Conservation (phyloP, 352 stramenopile species). For the Pseudoperonospora humuli region DNA sequence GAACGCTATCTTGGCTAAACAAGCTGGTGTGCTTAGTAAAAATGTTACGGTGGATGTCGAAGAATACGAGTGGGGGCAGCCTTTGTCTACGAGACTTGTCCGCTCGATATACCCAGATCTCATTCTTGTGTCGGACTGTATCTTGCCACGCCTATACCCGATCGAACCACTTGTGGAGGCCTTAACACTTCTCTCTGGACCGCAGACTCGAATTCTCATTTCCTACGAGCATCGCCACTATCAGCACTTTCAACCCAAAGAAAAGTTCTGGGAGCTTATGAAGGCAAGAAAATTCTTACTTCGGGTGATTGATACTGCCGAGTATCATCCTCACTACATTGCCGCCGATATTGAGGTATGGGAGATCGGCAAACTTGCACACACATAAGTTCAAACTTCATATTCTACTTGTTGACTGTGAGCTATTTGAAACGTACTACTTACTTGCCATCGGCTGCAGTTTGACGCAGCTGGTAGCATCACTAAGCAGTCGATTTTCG, state of each 20-base stretch:
- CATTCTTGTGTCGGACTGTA: constrained; percentile 92
- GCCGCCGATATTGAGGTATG: constrained; percentile 89
- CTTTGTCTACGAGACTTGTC: constrained; percentile 30
- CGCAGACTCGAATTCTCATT: constrained; percentile 60
- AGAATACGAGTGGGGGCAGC: constrained; percentile 87
- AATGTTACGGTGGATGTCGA: constrained; percentile 51
- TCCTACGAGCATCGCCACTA: constrained; percentile 87
- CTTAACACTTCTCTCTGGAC: constrained; percentile 56
- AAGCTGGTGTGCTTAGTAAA: constrained; percentile 17
- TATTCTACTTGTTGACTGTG: neutral
- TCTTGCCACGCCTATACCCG: constrained; percentile 93
- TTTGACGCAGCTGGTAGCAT: constrained; percentile 17
- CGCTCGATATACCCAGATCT: constrained; percentile 44
- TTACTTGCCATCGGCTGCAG: constrained; percentile 6
- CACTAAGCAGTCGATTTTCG: constrained; percentile 50
- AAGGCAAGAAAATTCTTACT: constrained; percentile 35
- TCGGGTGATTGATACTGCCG: constrained; percentile 32
- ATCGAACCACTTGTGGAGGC: constrained; percentile 91
- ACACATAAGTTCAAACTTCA: neutral
- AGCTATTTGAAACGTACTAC: neutral
- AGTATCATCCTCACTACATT: constrained; percentile 69
- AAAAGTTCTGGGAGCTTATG: constrained; percentile 73
- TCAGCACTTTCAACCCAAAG: constrained; percentile 71
- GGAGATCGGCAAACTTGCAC: constrained; percentile 30
- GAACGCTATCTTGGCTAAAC: constrained; percentile 63